Base-by-base conservation (phyloP, 345 rosid genomes). In the Eucalyptus marginata region DNA sequence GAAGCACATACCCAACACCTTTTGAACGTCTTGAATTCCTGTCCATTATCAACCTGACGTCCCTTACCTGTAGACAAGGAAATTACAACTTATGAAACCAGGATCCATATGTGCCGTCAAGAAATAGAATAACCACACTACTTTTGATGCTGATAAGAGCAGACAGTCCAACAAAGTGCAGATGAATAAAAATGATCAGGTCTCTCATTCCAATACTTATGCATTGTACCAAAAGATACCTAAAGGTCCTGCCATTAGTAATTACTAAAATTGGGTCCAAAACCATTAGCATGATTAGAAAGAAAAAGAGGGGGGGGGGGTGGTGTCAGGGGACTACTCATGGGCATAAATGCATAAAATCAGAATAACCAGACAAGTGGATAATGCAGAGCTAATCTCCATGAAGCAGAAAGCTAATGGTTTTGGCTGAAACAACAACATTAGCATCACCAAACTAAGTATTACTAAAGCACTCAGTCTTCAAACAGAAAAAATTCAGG, bases 11-110 rank as follows among this genome's bases (percentile, higher is more conserved):
- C 99, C 99, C 99, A 93, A 97, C 99, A 92, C 99, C 99, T 92
- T 95, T 97, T 59, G 99, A 97, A 87, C 99, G 91, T 90, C 99
- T 94, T 84, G 99, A 97, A 91, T 96, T 97, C 91, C 99, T 94
- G 89, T 97, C 99, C 99, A 97, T 95, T 92, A 97, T 97, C 93
- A 97, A 90, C n/a, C 98, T 97, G 46, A 97, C 99, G 89, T 97
- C 99, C 93, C 99, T 96, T 88, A 97, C 99, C 99, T 97, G 94
- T 89, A 93, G 91, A 89, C 43, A 89, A 54, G 88, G 91, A 29
- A 84, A 76, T 33, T 56, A 43, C 49, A 90, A 71, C 88, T 79
- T 62, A 88, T 64, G 87, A 68, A 89, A 44, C 88, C 56, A 86
- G 87, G 27, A 86, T 51, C 87, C 83, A 40, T 20, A 20, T 1